phyloP scores from a whole-genome alignment of 148 eudicot species.

The Camellia sinensis region DNA sequence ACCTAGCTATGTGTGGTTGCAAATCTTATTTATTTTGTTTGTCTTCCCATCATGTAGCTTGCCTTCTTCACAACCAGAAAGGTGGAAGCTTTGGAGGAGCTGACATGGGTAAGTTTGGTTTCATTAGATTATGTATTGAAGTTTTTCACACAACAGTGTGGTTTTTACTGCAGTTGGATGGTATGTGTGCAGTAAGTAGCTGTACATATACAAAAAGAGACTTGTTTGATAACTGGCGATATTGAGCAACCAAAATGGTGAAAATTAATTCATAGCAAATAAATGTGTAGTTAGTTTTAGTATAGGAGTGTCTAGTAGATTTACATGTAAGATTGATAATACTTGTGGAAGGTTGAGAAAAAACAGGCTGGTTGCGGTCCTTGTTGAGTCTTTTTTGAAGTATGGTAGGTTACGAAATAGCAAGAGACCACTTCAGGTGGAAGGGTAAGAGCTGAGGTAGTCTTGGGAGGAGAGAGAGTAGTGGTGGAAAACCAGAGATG shows the following conservation, averaged over 20 bases:
- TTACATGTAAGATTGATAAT: not conserved
- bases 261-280: not conserved
- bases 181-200: not conserved
- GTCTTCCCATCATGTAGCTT: conserved; percentile 46
- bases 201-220: not conserved
- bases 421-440: not conserved
- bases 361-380: not conserved
- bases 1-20: not conserved
- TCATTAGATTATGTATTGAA: not conserved
- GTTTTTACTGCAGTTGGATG: not conserved
- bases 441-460: not conserved
- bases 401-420: not conserved
- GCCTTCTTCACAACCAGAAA: conserved; percentile 82
- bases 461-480: not conserved
- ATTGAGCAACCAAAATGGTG: not conserved
- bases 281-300: not conserved
- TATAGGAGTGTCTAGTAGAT: not conserved
- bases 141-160: not conserved
- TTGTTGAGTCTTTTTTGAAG: not conserved
- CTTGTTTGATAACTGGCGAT: conserved; percentile 3
- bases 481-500: not conserved
- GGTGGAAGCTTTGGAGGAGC: conserved; percentile 78
- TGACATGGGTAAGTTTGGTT: conserved; percentile 71
- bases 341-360: not conserved
- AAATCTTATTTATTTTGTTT: conserved; percentile 9